Percentiles rank a stretch among this genome's conserved stretches.
These are phyloP conservation scores for Phaeosphaeriaceae sp. DNA, from an alignment of 2,329 filamentous ascomycete genomes.

Conservation along the genomic window DNA sequence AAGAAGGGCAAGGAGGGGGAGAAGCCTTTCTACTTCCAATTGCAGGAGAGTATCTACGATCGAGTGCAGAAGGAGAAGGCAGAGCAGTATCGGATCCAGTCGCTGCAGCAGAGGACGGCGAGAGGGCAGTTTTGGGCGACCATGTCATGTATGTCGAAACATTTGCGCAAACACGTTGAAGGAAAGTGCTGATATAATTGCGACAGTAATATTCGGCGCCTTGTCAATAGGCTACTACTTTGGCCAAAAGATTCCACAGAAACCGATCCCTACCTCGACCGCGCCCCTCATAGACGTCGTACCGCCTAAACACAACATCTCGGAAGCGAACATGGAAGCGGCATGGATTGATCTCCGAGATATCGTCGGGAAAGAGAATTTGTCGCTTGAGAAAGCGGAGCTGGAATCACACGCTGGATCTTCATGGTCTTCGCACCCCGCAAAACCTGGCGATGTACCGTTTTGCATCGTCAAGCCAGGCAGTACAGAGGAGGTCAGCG, in stretches of 20 bases:
- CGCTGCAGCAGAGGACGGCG: constrained; percentile 33
- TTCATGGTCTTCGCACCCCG: constrained; percentile 66
- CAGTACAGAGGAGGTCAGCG: constrained; percentile 82
- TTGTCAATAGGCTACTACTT: constrained; percentile 60
- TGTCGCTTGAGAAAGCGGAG: constrained; percentile 64
- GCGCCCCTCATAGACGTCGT: constrained; percentile 57
- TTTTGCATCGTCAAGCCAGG: constrained; percentile 76
- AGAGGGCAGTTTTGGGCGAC: constrained; percentile 48
- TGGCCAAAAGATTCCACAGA: constrained; percentile 58
- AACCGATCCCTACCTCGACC: constrained; percentile 62
- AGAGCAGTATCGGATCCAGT: constrained; percentile 56
- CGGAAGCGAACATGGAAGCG: constrained; percentile 65
- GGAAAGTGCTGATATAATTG: not conserved
- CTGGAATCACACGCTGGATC: constrained; percentile 66
- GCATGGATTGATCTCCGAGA: constrained; percentile 69
- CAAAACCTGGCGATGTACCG: constrained; percentile 52
- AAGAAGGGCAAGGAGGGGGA: constrained; percentile 36
- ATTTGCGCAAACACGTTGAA: not conserved
- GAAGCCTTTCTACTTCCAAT: constrained; percentile 64
- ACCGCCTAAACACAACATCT: constrained; percentile 62
- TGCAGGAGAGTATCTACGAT: constrained; percentile 68
- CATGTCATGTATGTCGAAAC: constrained; percentile 24
- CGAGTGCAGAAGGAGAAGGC: constrained; percentile 65
- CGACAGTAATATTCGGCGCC: not conserved
- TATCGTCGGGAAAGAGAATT: constrained; percentile 68